Percentiles rank a stretch among this genome's conserved stretches.
These are phyloP conservation scores for Amborella trichopoda DNA, from an alignment of 164 flowering plant genomes.

Conservation along the genomic window DNA sequence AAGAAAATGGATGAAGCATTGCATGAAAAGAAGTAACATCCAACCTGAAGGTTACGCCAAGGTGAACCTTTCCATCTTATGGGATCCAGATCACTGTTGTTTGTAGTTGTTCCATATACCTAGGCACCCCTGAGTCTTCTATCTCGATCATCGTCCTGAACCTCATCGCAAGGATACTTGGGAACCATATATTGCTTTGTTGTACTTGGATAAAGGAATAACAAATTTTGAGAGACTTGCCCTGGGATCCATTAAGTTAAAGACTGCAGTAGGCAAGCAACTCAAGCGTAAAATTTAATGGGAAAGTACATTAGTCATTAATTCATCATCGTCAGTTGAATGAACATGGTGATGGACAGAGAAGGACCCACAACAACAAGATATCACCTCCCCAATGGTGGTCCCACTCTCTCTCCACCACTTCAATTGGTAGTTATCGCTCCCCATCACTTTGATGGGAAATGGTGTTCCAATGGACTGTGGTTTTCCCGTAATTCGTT, in stretches of 20 bases:
- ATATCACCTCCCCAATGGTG: neutral
- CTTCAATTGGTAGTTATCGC: neutral
- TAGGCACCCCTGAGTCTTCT: conserved; percentile 35
- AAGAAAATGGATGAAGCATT: too few species aligned
- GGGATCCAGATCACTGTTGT: conserved; percentile 77
- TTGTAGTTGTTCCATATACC: conserved; percentile 80
- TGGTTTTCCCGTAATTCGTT: too few species aligned
- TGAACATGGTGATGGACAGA: too few species aligned
- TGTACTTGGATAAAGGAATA: conserved; percentile 45
- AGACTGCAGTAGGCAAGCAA: neutral
- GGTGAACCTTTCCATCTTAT: conserved; percentile 84
- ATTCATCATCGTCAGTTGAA: too few species aligned
- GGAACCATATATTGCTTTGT: conserved; percentile 38
- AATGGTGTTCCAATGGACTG: neutral
- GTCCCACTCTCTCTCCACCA: neutral
- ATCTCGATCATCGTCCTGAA: conserved; percentile 56
- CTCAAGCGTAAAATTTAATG: neutral
- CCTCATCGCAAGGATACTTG: conserved; percentile 56
- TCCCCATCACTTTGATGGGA: neutral
- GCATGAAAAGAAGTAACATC: conserved; percentile 3
- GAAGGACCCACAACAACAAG: too few species aligned
- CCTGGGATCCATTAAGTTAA: conserved; percentile 20
- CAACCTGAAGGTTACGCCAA: conserved; percentile 95
- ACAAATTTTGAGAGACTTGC: conserved; percentile 64
- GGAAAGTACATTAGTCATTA: too few species aligned